Evolutionary conservation across 768 basidiomycete species (phyloP), one percentile per base, ranked within the genome.

Genomic region (Tubosaeta brunneosetosa): DNA sequence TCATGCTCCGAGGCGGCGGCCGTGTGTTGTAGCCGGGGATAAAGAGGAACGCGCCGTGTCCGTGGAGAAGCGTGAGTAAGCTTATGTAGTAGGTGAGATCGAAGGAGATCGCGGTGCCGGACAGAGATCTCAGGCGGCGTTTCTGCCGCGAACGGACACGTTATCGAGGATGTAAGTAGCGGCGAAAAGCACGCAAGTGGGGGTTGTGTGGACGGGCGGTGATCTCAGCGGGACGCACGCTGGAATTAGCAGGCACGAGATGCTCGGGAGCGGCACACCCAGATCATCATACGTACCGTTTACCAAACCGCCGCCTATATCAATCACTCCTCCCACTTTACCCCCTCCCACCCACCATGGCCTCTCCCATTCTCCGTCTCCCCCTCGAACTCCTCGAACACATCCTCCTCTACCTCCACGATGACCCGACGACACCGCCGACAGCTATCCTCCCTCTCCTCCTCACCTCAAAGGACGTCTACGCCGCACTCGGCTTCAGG

Each of bases 381-480:
- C 70, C 73, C 45, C 47, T 71, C 73, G 73, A 75, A 71, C 53
- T 75, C 47, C 63, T 86, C 61, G 73, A 80, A 53, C 59, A 71
- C 55, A 77, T 88, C 68, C 78, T 73, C 45, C 70, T 80, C 67
- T 66, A 78, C 43, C 63, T 83, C 62, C 27, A 45, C 49, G 49
- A 57, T 1, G 57, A 56, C 26, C 40, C 53, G 1, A 13, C 48
- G 0, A 0, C 41, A 0, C 36, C 55, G 0, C 84, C 85, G 0
- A 33, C 64, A 1, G 53, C 69, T 7, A 64, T 87, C 44, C 51
- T 78, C 16, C 72, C 83, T 0, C 71, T 89, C 45, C 75, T 80
- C 44, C 66, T 66, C 29, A 66, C 78, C 4, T 82, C 73, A 51
- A 70, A 56, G 3, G 51, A 62, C 43, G 59, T 86, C 17, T 50